Base-by-base conservation (phyloP, 345 rosid genomes). In the Microcos paniculata region DNA sequence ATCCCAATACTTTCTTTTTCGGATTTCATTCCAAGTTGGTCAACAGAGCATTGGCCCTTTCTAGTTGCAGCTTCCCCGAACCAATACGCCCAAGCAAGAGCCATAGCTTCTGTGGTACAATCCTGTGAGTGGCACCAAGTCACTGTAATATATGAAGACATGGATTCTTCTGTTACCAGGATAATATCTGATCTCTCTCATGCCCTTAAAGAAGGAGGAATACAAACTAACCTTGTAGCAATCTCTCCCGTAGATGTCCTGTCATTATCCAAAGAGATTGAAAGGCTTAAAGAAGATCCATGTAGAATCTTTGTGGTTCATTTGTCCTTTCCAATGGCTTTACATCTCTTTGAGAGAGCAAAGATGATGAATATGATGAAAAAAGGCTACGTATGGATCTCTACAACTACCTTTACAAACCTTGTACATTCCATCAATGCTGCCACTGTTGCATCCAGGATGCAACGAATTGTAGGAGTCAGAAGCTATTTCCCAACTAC, bases 261-360 rank as follows among this genome's bases (percentile, higher is more conserved):
- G n/a, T 56, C 63, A 30, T 7, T 75, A 31, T 21, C 62, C 8
- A 12, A 74, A 57, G 62, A 64, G 33, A 79, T 75, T 5, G 67
- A 49, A 6, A 71, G 51, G n/a, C 74, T 81, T 57, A 75, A 64
- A 31, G 48, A 7, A 21, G 58, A 56, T 2, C 74, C 53, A 13
- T 84, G 80, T 38, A 76, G 84, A 53, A 82, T 84, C 51, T 84
- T 84, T 53, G 62, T 84, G 18, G 84, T 81, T 19, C 87, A 81
- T 76, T 26, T 53, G 42, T 72, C 84, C 0, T 31, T 43, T 1
- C 38, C 63, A 31, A 2, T 81, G 62, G 77, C 82, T 2, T 49
- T 1, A 2, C 51, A 14, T 28, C 33, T 84, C 16, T 81, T 81
- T 38, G n/a, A 70, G n/a, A 53, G 12, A 28, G 84, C 87, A 3